Evolutionary conservation across 2,329 filamentous ascomycete species (phyloP).

Genomic region (Xylaria sp.): DNA sequence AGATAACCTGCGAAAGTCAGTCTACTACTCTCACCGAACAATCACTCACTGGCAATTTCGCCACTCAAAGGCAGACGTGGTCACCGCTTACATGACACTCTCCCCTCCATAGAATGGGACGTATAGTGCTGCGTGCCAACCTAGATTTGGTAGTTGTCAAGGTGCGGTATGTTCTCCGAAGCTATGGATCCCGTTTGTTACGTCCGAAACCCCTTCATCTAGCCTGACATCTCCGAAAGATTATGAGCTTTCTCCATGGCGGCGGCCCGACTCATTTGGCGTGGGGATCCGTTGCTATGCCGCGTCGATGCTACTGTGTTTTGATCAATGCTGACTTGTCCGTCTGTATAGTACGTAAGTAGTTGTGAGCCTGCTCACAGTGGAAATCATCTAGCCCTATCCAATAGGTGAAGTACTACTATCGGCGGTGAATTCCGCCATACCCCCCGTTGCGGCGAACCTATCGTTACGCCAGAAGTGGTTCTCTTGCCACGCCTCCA

Average conservation of each 20-base stretch:
- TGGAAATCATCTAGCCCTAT: background rate
- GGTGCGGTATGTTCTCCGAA: constrained; percentile 3
- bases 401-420: background rate
- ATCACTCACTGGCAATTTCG: constrained; percentile 1
- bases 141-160: background rate
- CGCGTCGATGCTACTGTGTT: background rate
- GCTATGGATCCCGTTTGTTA: background rate
- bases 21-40: background rate
- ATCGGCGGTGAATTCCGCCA: constrained; percentile 2
- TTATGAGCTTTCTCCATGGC: background rate
- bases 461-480: constrained; percentile 15
- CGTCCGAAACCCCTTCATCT: background rate
- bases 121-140: background rate
- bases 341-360: background rate
- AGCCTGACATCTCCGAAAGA: background rate
- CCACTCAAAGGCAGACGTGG: constrained; percentile 16
- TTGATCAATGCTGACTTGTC: background rate
- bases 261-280: constrained; percentile 8
- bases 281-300: constrained; percentile 1
- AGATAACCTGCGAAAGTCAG: too few species aligned
- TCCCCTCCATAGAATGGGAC: background rate
- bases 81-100: constrained; percentile 20
- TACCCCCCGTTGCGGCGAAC: constrained; percentile 23
- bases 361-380: background rate
- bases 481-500: constrained; percentile 22